Evolutionary conservation across 331 rosid genomes (phyloP).

Genomic region (Phaseolus coccineus): DNA sequence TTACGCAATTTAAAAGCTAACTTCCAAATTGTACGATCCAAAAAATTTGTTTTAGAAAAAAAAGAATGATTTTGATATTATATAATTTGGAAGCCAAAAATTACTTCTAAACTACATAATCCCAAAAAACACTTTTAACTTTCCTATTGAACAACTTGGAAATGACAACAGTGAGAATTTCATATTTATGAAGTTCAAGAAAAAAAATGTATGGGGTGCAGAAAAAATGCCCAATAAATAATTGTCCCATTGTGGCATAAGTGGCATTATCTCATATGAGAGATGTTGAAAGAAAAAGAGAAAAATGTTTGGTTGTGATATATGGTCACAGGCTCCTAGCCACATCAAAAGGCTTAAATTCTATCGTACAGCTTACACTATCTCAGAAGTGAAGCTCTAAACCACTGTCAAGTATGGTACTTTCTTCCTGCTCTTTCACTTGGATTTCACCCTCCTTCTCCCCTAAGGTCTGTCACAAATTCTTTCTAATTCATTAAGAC

Average conservation of each 20-base stretch:
- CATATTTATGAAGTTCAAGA: too few relatives aligned
- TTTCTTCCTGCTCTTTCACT: constrained; percentile 70
- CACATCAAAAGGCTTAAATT: constrained; percentile 45
- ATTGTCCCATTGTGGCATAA: background rate
- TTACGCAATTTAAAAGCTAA: too few relatives aligned
- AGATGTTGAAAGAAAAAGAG: background rate
- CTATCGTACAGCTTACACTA: background rate
- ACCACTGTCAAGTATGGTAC: constrained; percentile 62
- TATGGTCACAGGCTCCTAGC: constrained; percentile 32
- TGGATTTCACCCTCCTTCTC: constrained; percentile 64
- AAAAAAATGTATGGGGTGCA: too few relatives aligned
- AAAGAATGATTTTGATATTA: too few relatives aligned
- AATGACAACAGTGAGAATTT: too few relatives aligned
- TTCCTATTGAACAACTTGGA: too few relatives aligned
- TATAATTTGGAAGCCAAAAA: too few relatives aligned
- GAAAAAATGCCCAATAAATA: too few relatives aligned
- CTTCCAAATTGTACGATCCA: too few relatives aligned
- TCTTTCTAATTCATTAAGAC: constrained; percentile 6
- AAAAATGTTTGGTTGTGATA: constrained; percentile 29
- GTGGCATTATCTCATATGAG: constrained; percentile 21
- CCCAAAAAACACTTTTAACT: too few relatives aligned
- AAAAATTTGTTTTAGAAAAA: too few relatives aligned
- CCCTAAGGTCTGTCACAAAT: constrained; percentile 63
- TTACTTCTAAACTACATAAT: too few relatives aligned
- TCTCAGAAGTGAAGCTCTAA: constrained; percentile 45